Conservation (phyloP, 495 filamentous ascomycete genomes). For the Talaromyces nanjingensis region DNA sequence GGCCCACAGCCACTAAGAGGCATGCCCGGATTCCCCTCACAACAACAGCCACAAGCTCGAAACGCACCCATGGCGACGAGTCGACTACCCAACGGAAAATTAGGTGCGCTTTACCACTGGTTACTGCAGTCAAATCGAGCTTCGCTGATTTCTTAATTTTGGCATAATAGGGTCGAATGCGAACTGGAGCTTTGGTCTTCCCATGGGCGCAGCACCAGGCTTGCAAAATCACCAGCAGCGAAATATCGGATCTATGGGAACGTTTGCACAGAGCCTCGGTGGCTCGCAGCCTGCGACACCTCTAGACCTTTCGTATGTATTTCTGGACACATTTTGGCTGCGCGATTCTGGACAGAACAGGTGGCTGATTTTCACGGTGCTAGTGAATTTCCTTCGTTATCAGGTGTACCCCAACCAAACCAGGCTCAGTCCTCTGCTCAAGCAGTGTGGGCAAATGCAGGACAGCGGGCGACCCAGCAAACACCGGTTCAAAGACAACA, state of each 20-base stretch:
- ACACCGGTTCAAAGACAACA: slow-evolving; percentile 62
- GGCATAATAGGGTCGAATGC: slow-evolving; percentile 50
- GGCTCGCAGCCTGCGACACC: slow-evolving; percentile 69
- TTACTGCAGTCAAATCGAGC: slow-evolving; percentile 1
- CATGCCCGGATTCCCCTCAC: slow-evolving; percentile 63
- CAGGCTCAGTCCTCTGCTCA: slow-evolving; percentile 50
- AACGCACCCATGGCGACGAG: slow-evolving; percentile 49
- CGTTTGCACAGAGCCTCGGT: slow-evolving; percentile 76
- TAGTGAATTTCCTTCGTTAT: slow-evolving; percentile 82
- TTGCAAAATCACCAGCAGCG: slow-evolving; percentile 54
- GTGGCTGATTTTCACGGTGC: slow-evolving; percentile 9
- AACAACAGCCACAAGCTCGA: slow-evolving; percentile 58
- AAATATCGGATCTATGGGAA: slow-evolving; percentile 53
- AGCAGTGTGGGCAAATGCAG: slow-evolving; percentile 62
- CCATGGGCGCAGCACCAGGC: slow-evolving; percentile 60
- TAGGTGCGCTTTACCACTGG: slow-evolving; percentile 46
- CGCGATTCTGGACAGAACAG: background rate
- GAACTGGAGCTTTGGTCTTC: slow-evolving; percentile 71
- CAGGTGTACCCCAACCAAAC: slow-evolving; percentile 60
- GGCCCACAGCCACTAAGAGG: slow-evolving; percentile 63
- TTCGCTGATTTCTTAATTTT: slow-evolving; percentile 24
- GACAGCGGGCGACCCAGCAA: slow-evolving; percentile 49
- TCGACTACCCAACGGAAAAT: slow-evolving; percentile 68
- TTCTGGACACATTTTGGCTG: background rate
- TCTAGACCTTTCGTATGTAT: slow-evolving; percentile 74